phyloP scores from a whole-genome alignment of 2,329 filamentous ascomycete species.

The Periconia sp. region DNA sequence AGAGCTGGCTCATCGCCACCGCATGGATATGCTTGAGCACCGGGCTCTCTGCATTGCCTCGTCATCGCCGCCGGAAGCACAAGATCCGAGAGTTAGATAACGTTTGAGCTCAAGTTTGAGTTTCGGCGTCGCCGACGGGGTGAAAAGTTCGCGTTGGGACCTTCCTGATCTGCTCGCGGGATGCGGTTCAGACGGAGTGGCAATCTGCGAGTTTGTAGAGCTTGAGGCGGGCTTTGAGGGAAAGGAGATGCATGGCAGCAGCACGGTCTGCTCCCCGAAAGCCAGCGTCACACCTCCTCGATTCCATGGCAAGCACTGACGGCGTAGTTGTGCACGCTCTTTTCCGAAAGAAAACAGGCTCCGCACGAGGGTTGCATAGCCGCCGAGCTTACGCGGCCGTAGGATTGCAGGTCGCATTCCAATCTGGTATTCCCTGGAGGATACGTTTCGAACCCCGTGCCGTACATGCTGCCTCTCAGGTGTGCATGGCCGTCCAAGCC shows the following conservation, averaged over 20 bases:
- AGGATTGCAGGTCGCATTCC: conserved; percentile 9
- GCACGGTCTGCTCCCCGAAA: conserved; percentile 5
- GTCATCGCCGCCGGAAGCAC: conserved; percentile 5
- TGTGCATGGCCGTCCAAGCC: conserved; percentile 4
- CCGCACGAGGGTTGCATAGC: conserved; percentile 13
- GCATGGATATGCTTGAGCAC: conserved; percentile 8
- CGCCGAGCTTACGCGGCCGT: conserved; percentile 4
- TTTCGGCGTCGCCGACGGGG: conserved; percentile 11
- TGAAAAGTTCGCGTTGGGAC: background rate
- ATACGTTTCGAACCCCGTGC: conserved; percentile 9
- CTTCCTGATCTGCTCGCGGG: conserved; percentile 3
- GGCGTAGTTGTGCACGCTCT: conserved; percentile 5
- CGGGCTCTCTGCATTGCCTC: conserved; percentile 10
- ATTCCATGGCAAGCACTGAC: conserved; percentile 7
- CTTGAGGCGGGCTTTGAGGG: conserved; percentile 7
- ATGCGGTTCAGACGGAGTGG: conserved; percentile 2
- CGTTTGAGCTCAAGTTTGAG: conserved; percentile 11
- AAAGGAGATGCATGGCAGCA: conserved; percentile 3
- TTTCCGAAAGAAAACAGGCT: conserved; percentile 9
- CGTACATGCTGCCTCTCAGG: conserved; percentile 1
- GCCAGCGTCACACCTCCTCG: conserved; percentile 8
- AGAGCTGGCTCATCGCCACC: conserved; percentile 4
- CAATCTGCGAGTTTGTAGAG: conserved; percentile 4
- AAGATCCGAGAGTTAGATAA: conserved; percentile 4
- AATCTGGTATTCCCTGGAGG: conserved; percentile 6